These are phyloP conservation scores for Golubevia pallescens DNA, from an alignment of 1,284 basidiomycete species.

Conservation along the genomic window DNA sequence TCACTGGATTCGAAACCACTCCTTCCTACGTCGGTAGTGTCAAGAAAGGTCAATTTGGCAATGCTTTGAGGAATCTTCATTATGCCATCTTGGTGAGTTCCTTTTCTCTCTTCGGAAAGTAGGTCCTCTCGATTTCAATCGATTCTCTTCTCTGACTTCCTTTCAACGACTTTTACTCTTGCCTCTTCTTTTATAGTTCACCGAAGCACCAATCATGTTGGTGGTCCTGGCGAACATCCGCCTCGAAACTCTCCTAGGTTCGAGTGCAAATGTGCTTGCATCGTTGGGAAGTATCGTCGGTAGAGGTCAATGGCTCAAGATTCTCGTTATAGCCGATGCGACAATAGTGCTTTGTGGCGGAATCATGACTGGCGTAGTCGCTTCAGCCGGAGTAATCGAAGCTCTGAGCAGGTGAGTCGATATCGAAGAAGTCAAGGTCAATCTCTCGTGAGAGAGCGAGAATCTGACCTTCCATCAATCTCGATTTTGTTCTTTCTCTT, in stretches of 20 bases:
- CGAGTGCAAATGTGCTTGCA: constrained; percentile 29
- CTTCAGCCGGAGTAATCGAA: constrained; percentile 25
- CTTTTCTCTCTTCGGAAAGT: too few relatives aligned
- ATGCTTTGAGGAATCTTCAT: constrained; percentile 36
- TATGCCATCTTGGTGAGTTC: constrained; percentile 10
- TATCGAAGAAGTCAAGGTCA: neutral
- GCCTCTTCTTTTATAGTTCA: constrained; percentile 6
- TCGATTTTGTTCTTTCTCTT: neutral
- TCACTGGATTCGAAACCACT: constrained; percentile 42
- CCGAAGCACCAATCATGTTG: constrained; percentile 38
- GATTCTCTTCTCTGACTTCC: neutral
- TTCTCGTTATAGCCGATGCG: constrained; percentile 38
- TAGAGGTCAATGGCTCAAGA: constrained; percentile 26
- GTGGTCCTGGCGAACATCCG: constrained; percentile 30
- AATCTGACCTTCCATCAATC: neutral
- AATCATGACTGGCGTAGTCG: constrained; percentile 37
- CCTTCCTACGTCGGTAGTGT: constrained; percentile 36
- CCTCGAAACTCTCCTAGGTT: constrained; percentile 14
- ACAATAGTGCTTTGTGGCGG: constrained; percentile 39
- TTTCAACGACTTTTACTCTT: neutral
- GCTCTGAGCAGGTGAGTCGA: constrained; percentile 14
- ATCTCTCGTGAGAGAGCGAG: neutral
- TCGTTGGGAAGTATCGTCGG: constrained; percentile 21
- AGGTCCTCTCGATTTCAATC: neutral
- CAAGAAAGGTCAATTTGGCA: constrained; percentile 28